These are phyloP conservation scores for Crucibulum laeve DNA, from an alignment of 768 basidiomycete species.

Conservation along the genomic window DNA sequence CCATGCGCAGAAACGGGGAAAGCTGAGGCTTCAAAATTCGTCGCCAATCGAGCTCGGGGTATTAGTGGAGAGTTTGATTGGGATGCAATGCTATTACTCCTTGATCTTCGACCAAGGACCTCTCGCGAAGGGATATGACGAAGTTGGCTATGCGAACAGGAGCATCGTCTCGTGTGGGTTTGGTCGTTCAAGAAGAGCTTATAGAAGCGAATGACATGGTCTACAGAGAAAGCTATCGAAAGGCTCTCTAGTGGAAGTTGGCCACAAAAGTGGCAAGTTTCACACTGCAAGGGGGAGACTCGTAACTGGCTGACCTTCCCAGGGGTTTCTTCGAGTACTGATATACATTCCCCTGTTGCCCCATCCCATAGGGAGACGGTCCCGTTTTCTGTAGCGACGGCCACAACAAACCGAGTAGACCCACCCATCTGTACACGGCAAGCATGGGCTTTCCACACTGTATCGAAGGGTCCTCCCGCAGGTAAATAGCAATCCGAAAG, in stretches of 20 bases:
- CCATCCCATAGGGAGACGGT: constrained; percentile 76
- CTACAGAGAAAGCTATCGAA: constrained; percentile 61
- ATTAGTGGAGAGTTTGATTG: constrained; percentile 43
- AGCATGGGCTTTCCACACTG: constrained; percentile 48
- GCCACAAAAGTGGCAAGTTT: constrained; percentile 68
- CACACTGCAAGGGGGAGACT: constrained; percentile 47
- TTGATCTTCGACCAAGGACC: constrained; percentile 49
- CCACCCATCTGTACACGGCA: constrained; percentile 50
- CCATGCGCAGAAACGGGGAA: constrained; percentile 85
- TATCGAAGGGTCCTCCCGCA: constrained; percentile 56
- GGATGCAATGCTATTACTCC: constrained; percentile 55
- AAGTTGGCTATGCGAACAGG: constrained; percentile 52
- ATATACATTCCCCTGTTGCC: constrained; percentile 57
- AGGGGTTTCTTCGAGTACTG: constrained; percentile 54
- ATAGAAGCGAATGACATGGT: constrained; percentile 59
- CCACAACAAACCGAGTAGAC: constrained; percentile 48
- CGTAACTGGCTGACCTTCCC: constrained; percentile 59
- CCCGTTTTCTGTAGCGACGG: constrained; percentile 60
- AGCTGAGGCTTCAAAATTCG: constrained; percentile 42
- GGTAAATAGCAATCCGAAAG: constrained; percentile 44
- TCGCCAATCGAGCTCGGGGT: constrained; percentile 44
- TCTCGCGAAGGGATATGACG: constrained; percentile 42
- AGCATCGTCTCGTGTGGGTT: constrained; percentile 48
- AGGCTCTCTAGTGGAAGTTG: constrained; percentile 65
- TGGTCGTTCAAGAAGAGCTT: constrained; percentile 56